Conservation (phyloP, 31 red algal species). For the Porphyra umbilicalis region DNA sequence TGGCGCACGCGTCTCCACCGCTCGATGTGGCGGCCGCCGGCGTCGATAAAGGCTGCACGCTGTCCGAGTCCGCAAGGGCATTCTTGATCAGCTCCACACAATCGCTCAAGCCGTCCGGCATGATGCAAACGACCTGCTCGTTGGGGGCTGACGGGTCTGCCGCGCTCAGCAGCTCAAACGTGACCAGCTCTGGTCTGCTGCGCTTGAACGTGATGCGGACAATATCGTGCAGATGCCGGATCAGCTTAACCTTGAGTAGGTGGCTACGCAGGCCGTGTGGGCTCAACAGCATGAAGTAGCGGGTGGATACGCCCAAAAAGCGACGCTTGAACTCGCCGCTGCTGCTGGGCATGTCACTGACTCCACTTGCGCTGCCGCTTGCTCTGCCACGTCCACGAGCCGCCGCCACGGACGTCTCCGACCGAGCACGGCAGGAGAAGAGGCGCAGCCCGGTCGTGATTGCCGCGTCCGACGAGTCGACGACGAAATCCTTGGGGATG, state of each 20-base stretch:
- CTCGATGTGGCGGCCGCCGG: not conserved
- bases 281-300: constrained; percentile 67
- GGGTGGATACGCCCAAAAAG: constrained; percentile 60
- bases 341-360: constrained; percentile 17
- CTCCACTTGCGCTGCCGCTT: constrained; percentile 7
- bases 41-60: not conserved
- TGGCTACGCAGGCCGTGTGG: constrained; percentile 54
- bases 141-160: constrained; percentile 5
- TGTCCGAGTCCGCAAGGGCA: constrained; percentile 17
- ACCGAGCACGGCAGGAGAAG: constrained; percentile 76
- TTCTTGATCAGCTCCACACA: constrained; percentile 68
- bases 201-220: constrained; percentile 71
- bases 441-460: constrained; percentile 64
- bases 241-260: constrained; percentile 66
- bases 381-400: not conserved
- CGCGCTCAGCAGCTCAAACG: constrained; percentile 49
- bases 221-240: constrained; percentile 69
- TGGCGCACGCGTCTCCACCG: too few relatives aligned
- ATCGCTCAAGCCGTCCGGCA: constrained; percentile 74
- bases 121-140: constrained; percentile 62
- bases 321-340: constrained; percentile 64
- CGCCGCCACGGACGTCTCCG: constrained; percentile 2
- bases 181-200: constrained; percentile 72
- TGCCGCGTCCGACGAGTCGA: constrained; percentile 60
- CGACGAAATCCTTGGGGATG: constrained; percentile 71